Conservation (phyloP, 169 alveolate species). For the Condylostoma magnum region DNA sequence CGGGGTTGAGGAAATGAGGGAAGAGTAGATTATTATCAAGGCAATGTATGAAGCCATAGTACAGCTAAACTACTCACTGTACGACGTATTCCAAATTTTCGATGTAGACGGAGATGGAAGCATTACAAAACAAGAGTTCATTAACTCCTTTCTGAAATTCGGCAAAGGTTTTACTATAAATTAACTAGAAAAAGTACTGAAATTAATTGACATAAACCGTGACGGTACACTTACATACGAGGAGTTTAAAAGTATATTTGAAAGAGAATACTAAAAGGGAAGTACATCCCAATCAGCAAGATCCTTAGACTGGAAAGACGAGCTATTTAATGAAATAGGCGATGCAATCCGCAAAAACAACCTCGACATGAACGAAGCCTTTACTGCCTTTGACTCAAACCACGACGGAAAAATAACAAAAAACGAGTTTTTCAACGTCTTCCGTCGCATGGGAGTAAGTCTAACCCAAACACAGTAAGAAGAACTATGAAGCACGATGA, state of each 20-base stretch:
- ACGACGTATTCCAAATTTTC: slow-evolving; percentile 43
- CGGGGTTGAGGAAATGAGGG: slow-evolving; percentile 1
- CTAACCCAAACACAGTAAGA: slow-evolving; percentile 27
- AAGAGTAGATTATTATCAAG: slow-evolving; percentile 9
- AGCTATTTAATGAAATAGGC: slow-evolving; percentile 13
- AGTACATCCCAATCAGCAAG: background rate
- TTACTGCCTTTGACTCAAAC: slow-evolving; percentile 36
- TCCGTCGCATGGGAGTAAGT: slow-evolving; percentile 27
- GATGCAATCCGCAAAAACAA: slow-evolving; percentile 1
- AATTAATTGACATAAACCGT: slow-evolving; percentile 36
- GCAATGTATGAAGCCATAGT: slow-evolving; percentile 19
- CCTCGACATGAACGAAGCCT: slow-evolving; percentile 29
- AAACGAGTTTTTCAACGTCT: slow-evolving; percentile 19
- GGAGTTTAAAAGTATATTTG: slow-evolving; percentile 33
- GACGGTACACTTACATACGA: slow-evolving; percentile 38
- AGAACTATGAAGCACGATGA: slow-evolving; percentile 27
- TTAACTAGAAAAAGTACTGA: slow-evolving; percentile 40
- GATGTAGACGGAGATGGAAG: slow-evolving; percentile 51
- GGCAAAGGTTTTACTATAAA: slow-evolving; percentile 31
- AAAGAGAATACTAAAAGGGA: slow-evolving; percentile 10
- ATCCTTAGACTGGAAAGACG: slow-evolving; percentile 21
- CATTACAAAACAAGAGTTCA: slow-evolving; percentile 37
- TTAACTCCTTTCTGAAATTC: slow-evolving; percentile 34
- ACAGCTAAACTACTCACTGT: slow-evolving; percentile 36
- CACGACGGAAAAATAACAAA: slow-evolving; percentile 34